A percentile compares a stretch with the other conserved stretches of the same genome.
phyloP scores from a whole-genome alignment of 306 rosid species.

The Begonia peltatifolia region DNA sequence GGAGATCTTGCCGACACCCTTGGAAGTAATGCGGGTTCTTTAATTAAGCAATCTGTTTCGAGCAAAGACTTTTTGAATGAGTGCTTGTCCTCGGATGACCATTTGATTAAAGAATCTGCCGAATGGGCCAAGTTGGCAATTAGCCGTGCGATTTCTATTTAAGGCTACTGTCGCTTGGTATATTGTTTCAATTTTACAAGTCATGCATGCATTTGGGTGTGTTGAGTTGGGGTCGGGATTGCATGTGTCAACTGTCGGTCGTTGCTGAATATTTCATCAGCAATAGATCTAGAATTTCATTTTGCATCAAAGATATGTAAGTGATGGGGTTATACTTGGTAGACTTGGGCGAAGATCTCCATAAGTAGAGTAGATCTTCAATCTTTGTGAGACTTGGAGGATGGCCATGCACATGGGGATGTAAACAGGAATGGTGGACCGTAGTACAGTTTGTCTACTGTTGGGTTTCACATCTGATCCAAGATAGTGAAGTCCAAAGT shows the following conservation, averaged over 20 bases:
- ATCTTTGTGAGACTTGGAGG: neutral
- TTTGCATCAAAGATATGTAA: neutral
- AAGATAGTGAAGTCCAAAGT: neutral
- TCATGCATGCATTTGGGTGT: slow-evolving; percentile 74
- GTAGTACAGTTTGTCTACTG: too few relatives aligned
- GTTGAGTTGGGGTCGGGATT: slow-evolving; percentile 53
- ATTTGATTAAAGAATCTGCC: slow-evolving; percentile 68
- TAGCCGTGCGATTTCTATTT: slow-evolving; percentile 62
- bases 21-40: slow-evolving; percentile 51
- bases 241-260: slow-evolving; percentile 54
- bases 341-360: neutral
- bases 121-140: slow-evolving; percentile 92
- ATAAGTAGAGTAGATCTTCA: neutral
- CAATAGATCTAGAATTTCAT: slow-evolving; percentile 5
- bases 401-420: neutral
- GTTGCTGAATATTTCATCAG: slow-evolving; percentile 13
- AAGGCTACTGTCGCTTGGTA: slow-evolving; percentile 27
- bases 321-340: neutral
- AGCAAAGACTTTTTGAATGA: slow-evolving; percentile 79
- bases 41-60: slow-evolving; percentile 75
- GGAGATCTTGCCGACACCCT: slow-evolving; percentile 89
- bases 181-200: slow-evolving; percentile 17
- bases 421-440: too few relatives aligned
- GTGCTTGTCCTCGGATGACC: slow-evolving; percentile 75
- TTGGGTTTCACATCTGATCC: neutral